A percentile compares a stretch with the other conserved stretches of the same genome.
These are phyloP conservation scores for Saccharomycopsis sp. DNA, from an alignment of 805 yeast species.

Conservation along the genomic window DNA sequence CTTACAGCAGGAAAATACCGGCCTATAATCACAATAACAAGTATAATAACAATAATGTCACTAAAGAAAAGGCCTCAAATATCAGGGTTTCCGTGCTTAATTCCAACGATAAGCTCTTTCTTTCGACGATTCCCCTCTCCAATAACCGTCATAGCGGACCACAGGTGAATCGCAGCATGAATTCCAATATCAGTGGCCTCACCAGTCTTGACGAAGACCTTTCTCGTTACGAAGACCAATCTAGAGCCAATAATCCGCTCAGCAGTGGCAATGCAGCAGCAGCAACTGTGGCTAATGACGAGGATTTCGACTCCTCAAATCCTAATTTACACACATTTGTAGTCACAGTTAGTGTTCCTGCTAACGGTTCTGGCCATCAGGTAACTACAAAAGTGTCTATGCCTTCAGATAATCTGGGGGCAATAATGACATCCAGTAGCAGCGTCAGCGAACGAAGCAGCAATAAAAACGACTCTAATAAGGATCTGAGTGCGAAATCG, in stretches of 20 bases:
- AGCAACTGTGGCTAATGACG: conserved; percentile 2
- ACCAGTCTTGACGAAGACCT: conserved; percentile 8
- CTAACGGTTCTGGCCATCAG: neutral
- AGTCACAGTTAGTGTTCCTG: conserved; percentile 16
- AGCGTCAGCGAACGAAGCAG: no score
- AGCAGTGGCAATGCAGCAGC: neutral
- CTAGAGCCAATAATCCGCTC: neutral
- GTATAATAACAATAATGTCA: no score
- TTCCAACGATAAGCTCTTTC: conserved; percentile 16
- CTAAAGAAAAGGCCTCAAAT: no score
- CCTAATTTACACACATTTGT: conserved; percentile 20
- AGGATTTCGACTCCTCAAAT: neutral
- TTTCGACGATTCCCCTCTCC: conserved; percentile 2
- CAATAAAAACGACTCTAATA: no score
- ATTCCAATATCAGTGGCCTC: neutral
- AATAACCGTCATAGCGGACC: neutral
- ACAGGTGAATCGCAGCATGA: conserved; percentile 7
- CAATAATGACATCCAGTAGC: no score
- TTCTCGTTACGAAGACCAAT: conserved; percentile 5
- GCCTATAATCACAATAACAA: conserved; percentile 1
- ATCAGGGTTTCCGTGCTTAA: conserved; percentile 1
- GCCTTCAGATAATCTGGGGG: neutral
- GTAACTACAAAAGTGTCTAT: neutral
- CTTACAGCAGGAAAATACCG: neutral
- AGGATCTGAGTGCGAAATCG: conserved; percentile 1